A percentile compares a stretch with the other conserved stretches of the same genome.
Conservation (phyloP, 2,329 filamentous ascomycete genomes). For the Didymella arachidicola region DNA sequence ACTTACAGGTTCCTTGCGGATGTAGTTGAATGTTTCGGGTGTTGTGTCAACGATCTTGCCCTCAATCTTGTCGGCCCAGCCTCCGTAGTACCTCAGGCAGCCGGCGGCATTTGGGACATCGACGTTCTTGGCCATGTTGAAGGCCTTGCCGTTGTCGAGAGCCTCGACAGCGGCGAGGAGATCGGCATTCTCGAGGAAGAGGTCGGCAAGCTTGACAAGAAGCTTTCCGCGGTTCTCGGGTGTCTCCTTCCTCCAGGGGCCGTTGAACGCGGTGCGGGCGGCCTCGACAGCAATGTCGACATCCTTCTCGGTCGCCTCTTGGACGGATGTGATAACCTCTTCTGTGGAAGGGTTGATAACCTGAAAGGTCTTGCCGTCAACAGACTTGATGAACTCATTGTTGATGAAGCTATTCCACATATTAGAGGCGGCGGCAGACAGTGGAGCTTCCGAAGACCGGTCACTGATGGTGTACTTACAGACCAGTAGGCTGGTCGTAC, state of each 20-base stretch:
- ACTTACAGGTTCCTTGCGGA: constrained; percentile 74
- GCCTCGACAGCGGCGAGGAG: constrained; percentile 83
- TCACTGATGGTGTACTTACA: constrained; percentile 53
- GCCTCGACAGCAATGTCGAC: constrained; percentile 80
- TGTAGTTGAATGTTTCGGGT: constrained; percentile 84
- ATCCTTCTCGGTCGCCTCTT: constrained; percentile 89
- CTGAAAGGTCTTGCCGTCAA: constrained; percentile 90
- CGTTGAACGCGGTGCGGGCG: constrained; percentile 85
- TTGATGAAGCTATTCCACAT: constrained; percentile 76
- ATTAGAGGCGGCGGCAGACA: constrained; percentile 1
- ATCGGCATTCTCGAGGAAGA: constrained; percentile 80
- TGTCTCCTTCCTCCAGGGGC: constrained; percentile 71
- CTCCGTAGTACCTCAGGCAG: constrained; percentile 84
- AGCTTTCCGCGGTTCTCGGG: constrained; percentile 74
- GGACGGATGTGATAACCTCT: constrained; percentile 81
- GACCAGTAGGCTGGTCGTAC: constrained; percentile 62
- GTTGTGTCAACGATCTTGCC: constrained; percentile 85
- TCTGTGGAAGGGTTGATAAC: constrained; percentile 89
- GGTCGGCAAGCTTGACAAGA: constrained; percentile 78
- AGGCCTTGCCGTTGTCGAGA: constrained; percentile 86
- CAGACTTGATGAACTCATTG: constrained; percentile 85
- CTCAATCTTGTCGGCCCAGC: constrained; percentile 90
- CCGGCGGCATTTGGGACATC: constrained; percentile 74
- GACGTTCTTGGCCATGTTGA: constrained; percentile 72
- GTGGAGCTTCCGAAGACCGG: constrained; percentile 14